Conservation (phyloP, 495 filamentous ascomycete genomes). For the Astrothelium subdiscretum region DNA sequence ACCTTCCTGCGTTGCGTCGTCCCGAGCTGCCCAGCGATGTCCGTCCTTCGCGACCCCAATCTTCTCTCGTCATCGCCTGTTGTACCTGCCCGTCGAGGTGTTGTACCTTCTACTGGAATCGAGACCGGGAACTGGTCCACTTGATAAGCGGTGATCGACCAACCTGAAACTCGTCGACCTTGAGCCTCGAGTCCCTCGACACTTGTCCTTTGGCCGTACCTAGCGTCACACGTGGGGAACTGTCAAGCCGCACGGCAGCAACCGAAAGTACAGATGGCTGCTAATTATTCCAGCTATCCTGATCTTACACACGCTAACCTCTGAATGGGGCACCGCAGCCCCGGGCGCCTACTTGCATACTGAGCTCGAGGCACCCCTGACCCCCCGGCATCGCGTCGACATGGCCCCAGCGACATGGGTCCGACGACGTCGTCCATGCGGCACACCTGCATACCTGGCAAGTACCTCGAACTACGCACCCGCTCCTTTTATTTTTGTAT, state of each 20-base stretch:
- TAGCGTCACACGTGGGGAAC: conserved; percentile 1
- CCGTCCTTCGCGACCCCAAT: background rate
- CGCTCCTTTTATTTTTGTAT: conserved; percentile 1
- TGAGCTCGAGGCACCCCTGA: background rate
- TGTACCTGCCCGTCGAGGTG: background rate
- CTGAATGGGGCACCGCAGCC: background rate
- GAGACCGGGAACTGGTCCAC: background rate
- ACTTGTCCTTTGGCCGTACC: background rate
- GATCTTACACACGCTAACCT: background rate
- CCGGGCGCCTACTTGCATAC: background rate
- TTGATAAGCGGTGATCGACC: conserved; percentile 1
- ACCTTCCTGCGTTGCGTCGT: background rate
- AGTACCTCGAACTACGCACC: background rate
- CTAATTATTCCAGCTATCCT: background rate
- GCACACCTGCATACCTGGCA: conserved; percentile 1
- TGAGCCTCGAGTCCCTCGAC: conserved; percentile 2
- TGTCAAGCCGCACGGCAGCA: conserved; percentile 3
- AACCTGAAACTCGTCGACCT: conserved; percentile 1
- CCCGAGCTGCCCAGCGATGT: background rate
- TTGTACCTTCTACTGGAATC: background rate
- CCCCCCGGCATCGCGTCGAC: background rate
- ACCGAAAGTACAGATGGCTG: background rate
- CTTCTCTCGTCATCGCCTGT: conserved; percentile 1
- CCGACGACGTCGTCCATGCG: conserved; percentile 1
- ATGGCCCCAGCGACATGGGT: background rate